phyloP scores from a whole-genome alignment of 2,329 filamentous ascomycete species.

The Colletotrichum filicis region DNA sequence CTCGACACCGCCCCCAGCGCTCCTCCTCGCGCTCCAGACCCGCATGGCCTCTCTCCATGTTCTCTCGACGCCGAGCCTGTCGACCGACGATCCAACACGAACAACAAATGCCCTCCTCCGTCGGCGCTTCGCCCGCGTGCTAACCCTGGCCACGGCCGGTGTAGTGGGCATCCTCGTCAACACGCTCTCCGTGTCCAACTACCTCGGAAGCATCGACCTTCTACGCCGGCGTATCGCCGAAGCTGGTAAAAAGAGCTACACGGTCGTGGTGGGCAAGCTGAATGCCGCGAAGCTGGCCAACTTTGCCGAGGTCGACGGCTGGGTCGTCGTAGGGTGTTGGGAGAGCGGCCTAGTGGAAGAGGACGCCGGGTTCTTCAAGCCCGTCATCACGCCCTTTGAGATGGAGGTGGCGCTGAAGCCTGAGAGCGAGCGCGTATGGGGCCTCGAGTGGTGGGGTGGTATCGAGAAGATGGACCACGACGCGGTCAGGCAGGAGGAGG shows the following conservation, averaged over 20 bases:
- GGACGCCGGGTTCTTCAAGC: conserved; percentile 82
- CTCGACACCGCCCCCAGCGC: conserved; percentile 80
- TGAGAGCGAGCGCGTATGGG: conserved; percentile 85
- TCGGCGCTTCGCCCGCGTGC: conserved; percentile 88
- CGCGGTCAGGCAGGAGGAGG: conserved; percentile 25
- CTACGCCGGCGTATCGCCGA: conserved; percentile 78
- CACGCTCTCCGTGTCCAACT: conserved; percentile 91
- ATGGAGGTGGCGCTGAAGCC: conserved; percentile 79
- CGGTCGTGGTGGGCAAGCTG: conserved; percentile 95
- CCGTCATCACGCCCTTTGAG: conserved; percentile 96
- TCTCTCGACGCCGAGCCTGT: conserved; percentile 72
- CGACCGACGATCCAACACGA: conserved; percentile 54
- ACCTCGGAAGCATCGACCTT: conserved; percentile 81
- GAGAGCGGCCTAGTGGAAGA: conserved; percentile 94
- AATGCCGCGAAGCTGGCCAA: conserved; percentile 97
- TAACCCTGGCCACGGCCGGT: conserved; percentile 81
- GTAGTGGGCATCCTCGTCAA: conserved; percentile 96
- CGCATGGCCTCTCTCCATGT: conserved; percentile 84
- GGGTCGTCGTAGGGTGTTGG: conserved; percentile 98
- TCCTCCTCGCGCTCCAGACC: conserved; percentile 88
- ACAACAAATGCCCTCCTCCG: conserved; percentile 71
- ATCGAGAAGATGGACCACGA: conserved; percentile 75
- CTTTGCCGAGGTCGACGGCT: conserved; percentile 93
- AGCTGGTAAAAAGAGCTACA: conserved; percentile 94
- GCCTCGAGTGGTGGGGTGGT: conserved; percentile 87